Conservation (phyloP, 2,329 filamentous ascomycete species). For the Ilyonectria robusta region DNA sequence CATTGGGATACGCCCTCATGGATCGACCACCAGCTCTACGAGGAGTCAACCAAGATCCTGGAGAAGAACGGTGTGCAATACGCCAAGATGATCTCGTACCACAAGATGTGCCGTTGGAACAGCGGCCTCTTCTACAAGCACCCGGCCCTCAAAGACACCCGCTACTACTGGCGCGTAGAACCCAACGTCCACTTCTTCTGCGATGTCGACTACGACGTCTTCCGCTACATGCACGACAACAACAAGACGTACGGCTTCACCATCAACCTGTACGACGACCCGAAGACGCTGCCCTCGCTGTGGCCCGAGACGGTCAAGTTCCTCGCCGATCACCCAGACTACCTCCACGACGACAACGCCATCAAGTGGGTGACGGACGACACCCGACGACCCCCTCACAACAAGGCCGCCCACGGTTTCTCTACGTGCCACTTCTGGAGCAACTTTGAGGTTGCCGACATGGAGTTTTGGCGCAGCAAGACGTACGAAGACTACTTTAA, state of each 20-base stretch:
- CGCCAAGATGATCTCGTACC: slow-evolving; percentile 89
- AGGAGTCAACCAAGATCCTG: slow-evolving; percentile 86
- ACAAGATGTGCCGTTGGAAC: slow-evolving; percentile 99
- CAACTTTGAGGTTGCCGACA: slow-evolving; percentile 96
- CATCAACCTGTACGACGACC: slow-evolving; percentile 95
- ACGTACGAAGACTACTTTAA: slow-evolving; percentile 96
- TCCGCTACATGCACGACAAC: slow-evolving; percentile 97
- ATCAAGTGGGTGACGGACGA: slow-evolving; percentile 90
- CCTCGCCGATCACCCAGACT: slow-evolving; percentile 84
- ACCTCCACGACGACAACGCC: slow-evolving; percentile 87
- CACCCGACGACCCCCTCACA: slow-evolving; percentile 82
- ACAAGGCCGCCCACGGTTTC: slow-evolving; percentile 88
- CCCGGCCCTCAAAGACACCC: slow-evolving; percentile 83
- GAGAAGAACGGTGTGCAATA: slow-evolving; percentile 92
- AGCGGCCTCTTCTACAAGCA: slow-evolving; percentile 98
- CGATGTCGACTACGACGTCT: slow-evolving; percentile 98
- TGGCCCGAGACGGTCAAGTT: slow-evolving; percentile 98
- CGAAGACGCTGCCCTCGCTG: slow-evolving; percentile 85
- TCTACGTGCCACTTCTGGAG: slow-evolving; percentile 99
- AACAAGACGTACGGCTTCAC: slow-evolving; percentile 99
- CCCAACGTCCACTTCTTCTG: slow-evolving; percentile 99
- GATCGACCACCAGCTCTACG: slow-evolving; percentile 91
- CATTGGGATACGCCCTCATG: slow-evolving; percentile 94
- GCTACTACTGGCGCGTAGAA: slow-evolving; percentile 99
- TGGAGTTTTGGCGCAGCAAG: slow-evolving; percentile 92